Evolutionary conservation across 2,329 filamentous ascomycete species (phyloP).

Genomic region (Fusarium chaquense): DNA sequence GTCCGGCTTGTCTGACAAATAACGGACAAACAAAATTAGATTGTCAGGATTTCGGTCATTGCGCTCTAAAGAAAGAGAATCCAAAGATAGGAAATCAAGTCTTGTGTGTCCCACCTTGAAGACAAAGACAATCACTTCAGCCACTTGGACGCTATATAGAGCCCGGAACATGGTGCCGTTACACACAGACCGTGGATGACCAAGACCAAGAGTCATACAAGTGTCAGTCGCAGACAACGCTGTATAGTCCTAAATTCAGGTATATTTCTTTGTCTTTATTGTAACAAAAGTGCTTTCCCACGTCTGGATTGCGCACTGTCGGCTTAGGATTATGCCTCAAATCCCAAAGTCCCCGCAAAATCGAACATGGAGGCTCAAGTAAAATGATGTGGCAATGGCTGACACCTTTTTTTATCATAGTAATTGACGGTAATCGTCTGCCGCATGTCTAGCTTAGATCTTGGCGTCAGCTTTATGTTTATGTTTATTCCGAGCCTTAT

Average conservation of each 20-base stretch:
- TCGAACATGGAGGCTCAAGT: slow-evolving; percentile 2
- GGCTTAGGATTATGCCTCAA: not conserved
- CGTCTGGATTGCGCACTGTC: not conserved
- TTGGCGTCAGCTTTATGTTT: slow-evolving; percentile 13
- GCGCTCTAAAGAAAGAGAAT: not conserved
- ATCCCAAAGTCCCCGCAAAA: not conserved
- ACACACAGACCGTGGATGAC: not conserved
- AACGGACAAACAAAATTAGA: not conserved
- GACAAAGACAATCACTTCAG: slow-evolving; percentile 12
- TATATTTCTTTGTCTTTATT: not conserved
- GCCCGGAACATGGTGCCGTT: not conserved
- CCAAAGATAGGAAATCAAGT: not conserved
- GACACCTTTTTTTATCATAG: not conserved
- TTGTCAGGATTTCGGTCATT: not conserved
- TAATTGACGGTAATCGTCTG: slow-evolving; percentile 1
- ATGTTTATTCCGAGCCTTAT: slow-evolving; percentile 18
- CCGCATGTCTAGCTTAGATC: not conserved
- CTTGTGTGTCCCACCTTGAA: not conserved
- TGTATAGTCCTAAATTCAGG: no score
- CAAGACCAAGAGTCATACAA: not conserved
- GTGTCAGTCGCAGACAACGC: not conserved
- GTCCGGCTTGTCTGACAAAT: not conserved
- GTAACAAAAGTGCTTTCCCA: not conserved
- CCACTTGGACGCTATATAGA: not conserved
- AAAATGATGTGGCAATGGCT: not conserved